Evolutionary conservation across 306 rosid species (phyloP).

Genomic region (Corylus avellana): DNA sequence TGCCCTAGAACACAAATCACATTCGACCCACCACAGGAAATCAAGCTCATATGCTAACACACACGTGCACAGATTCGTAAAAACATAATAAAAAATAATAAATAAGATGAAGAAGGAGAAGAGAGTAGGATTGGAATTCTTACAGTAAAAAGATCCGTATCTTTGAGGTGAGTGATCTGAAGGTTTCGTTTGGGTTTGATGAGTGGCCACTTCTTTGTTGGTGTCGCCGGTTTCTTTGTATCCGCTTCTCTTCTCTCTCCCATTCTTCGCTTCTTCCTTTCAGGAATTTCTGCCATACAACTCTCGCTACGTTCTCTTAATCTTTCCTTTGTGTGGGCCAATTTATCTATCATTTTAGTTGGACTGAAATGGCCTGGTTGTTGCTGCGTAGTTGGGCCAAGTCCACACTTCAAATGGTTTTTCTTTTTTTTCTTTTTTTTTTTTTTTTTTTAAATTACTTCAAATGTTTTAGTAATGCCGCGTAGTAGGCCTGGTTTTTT

Average conservation of each 20-base stretch:
- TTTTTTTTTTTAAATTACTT: too few species aligned
- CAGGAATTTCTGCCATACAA: constrained; percentile 35
- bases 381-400: background rate
- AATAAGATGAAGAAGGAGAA: background rate
- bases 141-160: constrained; percentile 80
- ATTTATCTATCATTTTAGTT: background rate
- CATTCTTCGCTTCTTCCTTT: constrained; percentile 60
- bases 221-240: constrained; percentile 28
- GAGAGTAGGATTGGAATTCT: constrained; percentile 22
- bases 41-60: background rate
- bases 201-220: constrained; percentile 60
- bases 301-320: background rate
- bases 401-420: background rate
- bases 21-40: background rate
- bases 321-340: background rate
- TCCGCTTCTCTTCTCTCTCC: constrained; percentile 49
- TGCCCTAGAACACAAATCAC: background rate
- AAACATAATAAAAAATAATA: background rate
- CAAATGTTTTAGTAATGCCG: too few species aligned
- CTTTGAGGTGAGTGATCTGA: constrained; percentile 52
- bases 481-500: too few species aligned
- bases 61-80: background rate
- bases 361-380: background rate
- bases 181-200: constrained; percentile 75
- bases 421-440: too few species aligned